These are phyloP conservation scores for Fusarium citri DNA, from an alignment of 2,329 filamentous ascomycete species.

Conservation along the genomic window DNA sequence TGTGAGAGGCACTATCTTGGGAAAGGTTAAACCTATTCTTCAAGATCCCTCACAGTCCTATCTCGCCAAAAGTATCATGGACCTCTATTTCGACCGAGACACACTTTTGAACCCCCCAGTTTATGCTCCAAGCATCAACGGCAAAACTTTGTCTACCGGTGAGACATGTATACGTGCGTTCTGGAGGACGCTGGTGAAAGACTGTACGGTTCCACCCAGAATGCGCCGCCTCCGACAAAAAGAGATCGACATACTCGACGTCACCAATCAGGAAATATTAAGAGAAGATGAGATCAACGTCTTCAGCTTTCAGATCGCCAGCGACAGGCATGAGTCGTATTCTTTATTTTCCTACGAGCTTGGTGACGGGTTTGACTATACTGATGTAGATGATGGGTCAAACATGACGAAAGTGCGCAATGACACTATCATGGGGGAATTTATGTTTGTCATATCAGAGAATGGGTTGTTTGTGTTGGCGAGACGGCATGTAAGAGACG, in stretches of 20 bases:
- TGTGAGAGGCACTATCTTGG: not conserved
- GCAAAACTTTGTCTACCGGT: not conserved
- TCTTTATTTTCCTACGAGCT: not conserved
- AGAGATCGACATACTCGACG: not conserved
- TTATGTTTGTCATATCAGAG: not conserved
- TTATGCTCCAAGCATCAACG: not conserved
- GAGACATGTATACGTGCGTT: slow-evolving; percentile 11
- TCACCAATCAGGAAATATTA: not conserved
- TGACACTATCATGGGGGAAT: not conserved
- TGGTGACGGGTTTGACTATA: not conserved
- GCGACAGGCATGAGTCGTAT: not conserved
- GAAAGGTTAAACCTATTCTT: not conserved
- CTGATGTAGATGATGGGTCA: not conserved
- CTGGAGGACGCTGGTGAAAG: slow-evolving; percentile 18
- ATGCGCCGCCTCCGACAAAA: slow-evolving; percentile 8
- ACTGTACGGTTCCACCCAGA: slow-evolving; percentile 7
- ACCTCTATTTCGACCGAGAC: not conserved
- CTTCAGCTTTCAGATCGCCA: not conserved
- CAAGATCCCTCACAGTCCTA: rapidly evolving
- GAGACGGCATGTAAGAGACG: not conserved
- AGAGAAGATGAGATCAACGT: not conserved
- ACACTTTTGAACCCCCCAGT: rapidly evolving
- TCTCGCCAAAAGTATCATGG: not conserved
- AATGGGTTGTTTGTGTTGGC: slow-evolving; percentile 18
- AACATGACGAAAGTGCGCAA: not conserved